Percentiles rank a stretch among this genome's conserved stretches.
Conservation (phyloP, 1,284 basidiomycete genomes). For the Kwoniella shivajii region DNA sequence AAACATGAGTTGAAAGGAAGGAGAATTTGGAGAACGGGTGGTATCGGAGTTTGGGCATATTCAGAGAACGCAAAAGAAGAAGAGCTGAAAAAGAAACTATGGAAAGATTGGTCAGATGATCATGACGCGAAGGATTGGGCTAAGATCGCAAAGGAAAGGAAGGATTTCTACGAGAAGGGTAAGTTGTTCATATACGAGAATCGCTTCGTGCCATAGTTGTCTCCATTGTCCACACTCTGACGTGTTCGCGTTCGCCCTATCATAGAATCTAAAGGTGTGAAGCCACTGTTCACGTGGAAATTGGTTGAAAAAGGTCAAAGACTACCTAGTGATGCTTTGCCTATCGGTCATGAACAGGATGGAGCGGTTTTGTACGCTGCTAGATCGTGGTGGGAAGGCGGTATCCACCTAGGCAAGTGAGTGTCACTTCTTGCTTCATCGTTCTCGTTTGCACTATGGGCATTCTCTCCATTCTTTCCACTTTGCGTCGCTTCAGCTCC, state of each 20-base stretch:
- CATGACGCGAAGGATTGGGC: constrained; percentile 60
- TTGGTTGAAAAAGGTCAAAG: constrained; percentile 39
- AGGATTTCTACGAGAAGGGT: constrained; percentile 47
- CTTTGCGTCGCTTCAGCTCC: too few species aligned
- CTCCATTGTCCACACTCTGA: too few species aligned
- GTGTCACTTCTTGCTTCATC: constrained; percentile 3
- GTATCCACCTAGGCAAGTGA: constrained; percentile 52
- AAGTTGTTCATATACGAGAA: background rate
- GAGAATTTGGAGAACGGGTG: constrained; percentile 42
- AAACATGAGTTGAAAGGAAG: constrained; percentile 41
- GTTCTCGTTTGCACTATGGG: background rate
- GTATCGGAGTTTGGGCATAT: constrained; percentile 43
- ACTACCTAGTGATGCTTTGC: constrained; percentile 47
- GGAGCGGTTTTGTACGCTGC: constrained; percentile 46
- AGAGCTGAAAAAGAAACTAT: constrained; percentile 31
- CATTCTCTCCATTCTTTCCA: too few species aligned
- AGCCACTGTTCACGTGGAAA: constrained; percentile 47
- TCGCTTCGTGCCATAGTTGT: background rate
- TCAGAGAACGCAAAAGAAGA: constrained; percentile 30
- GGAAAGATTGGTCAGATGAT: constrained; percentile 33
- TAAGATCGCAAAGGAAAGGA: constrained; percentile 67
- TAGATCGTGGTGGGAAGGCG: constrained; percentile 46
- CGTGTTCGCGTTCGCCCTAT: background rate
- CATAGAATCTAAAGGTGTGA: constrained; percentile 26
- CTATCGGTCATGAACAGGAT: constrained; percentile 47